A percentile compares a stretch with the other conserved stretches of the same genome.
These are phyloP conservation scores for Mycena olivaceomarginata DNA, from an alignment of 768 basidiomycete genomes.

Conservation along the genomic window DNA sequence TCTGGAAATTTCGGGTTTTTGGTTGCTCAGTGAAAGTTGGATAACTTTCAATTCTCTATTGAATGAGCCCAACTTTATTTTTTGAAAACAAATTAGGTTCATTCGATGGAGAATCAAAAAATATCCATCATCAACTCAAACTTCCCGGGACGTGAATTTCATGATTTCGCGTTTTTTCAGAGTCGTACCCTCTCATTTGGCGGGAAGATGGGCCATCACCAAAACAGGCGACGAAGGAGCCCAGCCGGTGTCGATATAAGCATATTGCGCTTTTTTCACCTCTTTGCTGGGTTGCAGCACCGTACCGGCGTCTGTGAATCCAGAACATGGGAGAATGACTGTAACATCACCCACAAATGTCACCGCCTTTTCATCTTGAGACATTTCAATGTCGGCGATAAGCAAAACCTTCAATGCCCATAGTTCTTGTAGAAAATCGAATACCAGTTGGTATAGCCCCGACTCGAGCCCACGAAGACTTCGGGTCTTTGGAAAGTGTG, in stretches of 20 bases:
- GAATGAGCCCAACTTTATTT: no score
- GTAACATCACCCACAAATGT: constrained; percentile 22
- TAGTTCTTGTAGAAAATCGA: background rate
- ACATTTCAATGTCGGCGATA: background rate
- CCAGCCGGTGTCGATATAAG: constrained; percentile 34
- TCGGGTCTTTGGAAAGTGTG: background rate
- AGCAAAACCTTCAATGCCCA: background rate
- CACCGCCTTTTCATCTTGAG: background rate
- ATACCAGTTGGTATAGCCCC: background rate
- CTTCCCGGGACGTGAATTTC: no score
- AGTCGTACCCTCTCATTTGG: no score
- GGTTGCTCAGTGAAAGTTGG: no score
- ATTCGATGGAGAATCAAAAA: no score
- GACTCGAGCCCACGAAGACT: background rate
- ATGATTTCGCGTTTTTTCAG: no score
- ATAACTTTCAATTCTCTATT: no score
- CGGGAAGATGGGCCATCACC: no score
- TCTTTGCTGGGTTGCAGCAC: constrained; percentile 26
- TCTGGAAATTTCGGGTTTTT: no score
- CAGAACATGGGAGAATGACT: constrained; percentile 31
- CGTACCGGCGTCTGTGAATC: constrained; percentile 32
- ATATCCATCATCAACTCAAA: no score
- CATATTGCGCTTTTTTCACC: constrained; percentile 28
- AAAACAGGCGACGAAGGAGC: no score
- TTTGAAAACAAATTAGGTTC: no score